A percentile compares a stretch with the other conserved stretches of the same genome.
Evolutionary conservation across 208 protist genomes (phyloP).

Genomic region (Acanthamoeba healyi): DNA sequence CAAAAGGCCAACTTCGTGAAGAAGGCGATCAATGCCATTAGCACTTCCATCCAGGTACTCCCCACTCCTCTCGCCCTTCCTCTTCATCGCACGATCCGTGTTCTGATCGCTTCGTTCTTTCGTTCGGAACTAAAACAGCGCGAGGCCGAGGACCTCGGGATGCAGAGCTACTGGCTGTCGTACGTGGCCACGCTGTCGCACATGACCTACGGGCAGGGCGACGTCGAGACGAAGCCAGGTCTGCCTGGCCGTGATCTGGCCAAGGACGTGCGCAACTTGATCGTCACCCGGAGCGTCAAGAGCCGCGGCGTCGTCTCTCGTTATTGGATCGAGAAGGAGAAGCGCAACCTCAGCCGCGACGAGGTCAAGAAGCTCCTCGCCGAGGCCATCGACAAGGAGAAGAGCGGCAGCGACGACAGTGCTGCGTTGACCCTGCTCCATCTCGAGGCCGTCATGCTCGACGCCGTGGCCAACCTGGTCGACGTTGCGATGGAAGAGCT

Average conservation of each 20-base stretch:
- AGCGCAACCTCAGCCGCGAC: neutral
- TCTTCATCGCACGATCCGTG: no score
- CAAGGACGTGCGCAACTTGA: slow-evolving; percentile 45
- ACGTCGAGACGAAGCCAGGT: neutral
- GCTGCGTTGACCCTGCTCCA: neutral
- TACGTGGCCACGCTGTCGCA: slow-evolving; percentile 34
- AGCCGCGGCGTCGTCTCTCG: neutral
- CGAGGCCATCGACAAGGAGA: slow-evolving; percentile 2
- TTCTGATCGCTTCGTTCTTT: neutral
- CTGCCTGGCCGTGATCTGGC: neutral
- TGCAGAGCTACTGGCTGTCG: slow-evolving; percentile 65
- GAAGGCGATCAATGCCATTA: neutral
- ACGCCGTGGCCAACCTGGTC: neutral
- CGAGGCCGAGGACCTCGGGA: slow-evolving; percentile 1
- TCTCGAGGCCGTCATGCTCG: slow-evolving; percentile 43
- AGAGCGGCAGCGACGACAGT: neutral
- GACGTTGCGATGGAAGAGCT: neutral
- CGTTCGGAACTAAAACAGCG: neutral
- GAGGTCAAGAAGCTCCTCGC: neutral
- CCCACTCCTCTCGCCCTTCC: neutral
- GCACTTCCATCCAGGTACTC: neutral
- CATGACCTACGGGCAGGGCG: neutral
- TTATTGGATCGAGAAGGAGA: neutral
- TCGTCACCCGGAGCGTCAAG: slow-evolving; percentile 20
- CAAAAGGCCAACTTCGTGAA: slow-evolving; percentile 22